A percentile compares a stretch with the other conserved stretches of the same genome.
Evolutionary conservation across 495 filamentous ascomycete species (phyloP).

Genomic region (Trichoderma virens): DNA sequence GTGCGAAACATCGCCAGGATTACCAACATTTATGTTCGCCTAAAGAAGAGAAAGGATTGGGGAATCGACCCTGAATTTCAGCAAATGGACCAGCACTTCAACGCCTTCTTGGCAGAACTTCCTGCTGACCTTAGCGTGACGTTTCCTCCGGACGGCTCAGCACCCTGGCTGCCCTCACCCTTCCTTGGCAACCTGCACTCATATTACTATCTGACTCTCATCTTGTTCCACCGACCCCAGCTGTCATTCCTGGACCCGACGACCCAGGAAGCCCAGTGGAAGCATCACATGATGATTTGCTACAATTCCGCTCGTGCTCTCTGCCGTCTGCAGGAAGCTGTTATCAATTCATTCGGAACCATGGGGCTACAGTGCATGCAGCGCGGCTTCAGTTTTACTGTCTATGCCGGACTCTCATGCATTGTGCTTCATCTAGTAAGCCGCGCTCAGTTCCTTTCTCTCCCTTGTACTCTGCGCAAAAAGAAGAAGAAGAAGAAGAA

Average conservation of each 20-base stretch:
- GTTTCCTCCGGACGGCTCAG: slow-evolving; percentile 70
- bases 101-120: slow-evolving; percentile 67
- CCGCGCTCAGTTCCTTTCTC: slow-evolving; percentile 10
- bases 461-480: neutral
- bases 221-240: slow-evolving; percentile 86
- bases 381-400: slow-evolving; percentile 89
- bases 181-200: slow-evolving; percentile 90
- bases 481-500: neutral
- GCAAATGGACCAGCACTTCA: slow-evolving; percentile 64
- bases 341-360: slow-evolving; percentile 69
- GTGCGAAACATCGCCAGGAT: slow-evolving; percentile 73
- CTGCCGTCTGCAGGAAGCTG: slow-evolving; percentile 84
- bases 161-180: slow-evolving; percentile 81
- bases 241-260: slow-evolving; percentile 68
- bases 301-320: slow-evolving; percentile 82
- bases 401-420: slow-evolving; percentile 86
- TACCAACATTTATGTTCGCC: slow-evolving; percentile 62
- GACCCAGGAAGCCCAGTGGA: slow-evolving; percentile 71
- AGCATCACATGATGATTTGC: slow-evolving; percentile 76
- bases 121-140: slow-evolving; percentile 71
- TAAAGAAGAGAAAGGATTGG: slow-evolving; percentile 85
- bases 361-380: slow-evolving; percentile 87
- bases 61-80: slow-evolving; percentile 78
- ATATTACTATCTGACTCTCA: slow-evolving; percentile 81
- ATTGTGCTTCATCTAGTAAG: slow-evolving; percentile 92